Evolutionary conservation across 1,284 basidiomycete species (phyloP).

Genomic region (Leccinum subfulvum): DNA sequence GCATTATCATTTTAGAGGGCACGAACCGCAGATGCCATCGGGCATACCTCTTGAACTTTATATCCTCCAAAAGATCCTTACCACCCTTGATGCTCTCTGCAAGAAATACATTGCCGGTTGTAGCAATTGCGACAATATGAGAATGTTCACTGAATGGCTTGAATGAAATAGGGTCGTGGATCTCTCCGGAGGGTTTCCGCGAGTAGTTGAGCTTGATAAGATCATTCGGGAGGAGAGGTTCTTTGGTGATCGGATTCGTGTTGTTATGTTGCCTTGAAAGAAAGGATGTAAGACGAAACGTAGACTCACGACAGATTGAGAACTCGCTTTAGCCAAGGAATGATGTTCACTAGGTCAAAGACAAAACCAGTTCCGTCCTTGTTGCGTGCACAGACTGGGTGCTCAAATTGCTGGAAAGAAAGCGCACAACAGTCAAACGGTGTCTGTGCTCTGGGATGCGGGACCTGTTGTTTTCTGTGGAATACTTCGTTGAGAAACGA

Average conservation of each 20-base stretch:
- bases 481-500: slow-evolving; percentile 7
- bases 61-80: slow-evolving; percentile 83
- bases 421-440: slow-evolving; percentile 92
- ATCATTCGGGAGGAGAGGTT: slow-evolving; percentile 73
- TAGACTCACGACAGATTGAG: slow-evolving; percentile 11
- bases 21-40: background rate
- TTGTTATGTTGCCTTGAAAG: slow-evolving; percentile 67
- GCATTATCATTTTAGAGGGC: slow-evolving; percentile 3
- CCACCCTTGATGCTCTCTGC: slow-evolving; percentile 89
- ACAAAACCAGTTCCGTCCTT: slow-evolving; percentile 75
- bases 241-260: slow-evolving; percentile 85
- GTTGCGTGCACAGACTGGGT: slow-evolving; percentile 86
- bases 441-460: slow-evolving; percentile 60
- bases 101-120: slow-evolving; percentile 89
- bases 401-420: slow-evolving; percentile 86
- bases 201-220: slow-evolving; percentile 90
- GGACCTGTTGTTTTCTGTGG: slow-evolving; percentile 63
- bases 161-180: slow-evolving; percentile 91
- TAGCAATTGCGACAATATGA: slow-evolving; percentile 86
- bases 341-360: slow-evolving; percentile 88
- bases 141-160: slow-evolving; percentile 91
- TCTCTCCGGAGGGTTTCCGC: slow-evolving; percentile 74
- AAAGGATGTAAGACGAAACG: slow-evolving; percentile 18
- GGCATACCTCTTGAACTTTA: slow-evolving; percentile 77
- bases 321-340: slow-evolving; percentile 90